Base-by-base conservation (phyloP, 495 filamentous ascomycete genomes). In the Aspergillus avenaceus region DNA sequence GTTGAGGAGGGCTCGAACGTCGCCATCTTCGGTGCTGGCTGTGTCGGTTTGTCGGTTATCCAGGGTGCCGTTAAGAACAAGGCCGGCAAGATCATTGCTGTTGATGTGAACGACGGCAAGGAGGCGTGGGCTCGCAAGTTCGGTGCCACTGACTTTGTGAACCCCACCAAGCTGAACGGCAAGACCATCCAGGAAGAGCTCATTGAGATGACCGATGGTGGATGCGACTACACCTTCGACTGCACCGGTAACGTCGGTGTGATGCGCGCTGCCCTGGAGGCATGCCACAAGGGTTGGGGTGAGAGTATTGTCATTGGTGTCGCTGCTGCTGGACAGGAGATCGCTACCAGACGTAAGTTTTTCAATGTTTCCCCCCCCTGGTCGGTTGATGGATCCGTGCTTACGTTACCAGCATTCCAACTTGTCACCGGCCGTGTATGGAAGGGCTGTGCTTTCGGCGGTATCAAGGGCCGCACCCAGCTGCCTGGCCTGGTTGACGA, bases 221-320 rank as follows among this genome's bases (percentile, higher is more conserved):
- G 93, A 16, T 93, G 91, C 64, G 93, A 98, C 74, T 98, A 97
- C 74, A 98, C 93, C 41, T 98, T 98, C 64, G 93, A 98, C 75
- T 98, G 93, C 76, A 98, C 93, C 5, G 93, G 93, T 18, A 97
- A 97, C 61, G 91, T 96, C 22, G 80, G 84, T 45, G 93, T 98
- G 26, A 98, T 98, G 93, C 82, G 93, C 51, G 88, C 87, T 24
- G 93, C 93, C 40, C 81, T 98, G 42, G 93, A 98, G 75, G 91
- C 93, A 29, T 98, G 93, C 74, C 95, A 98, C 73, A 98, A 98
- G 81, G 93, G 93, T 26, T 98, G 93, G 93, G 93, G 93, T 52
- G 84, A 97, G 84, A 95, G 88, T 61, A 95, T 98, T 60, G 82
- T 98, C 64, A 98, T 98, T 62, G 93, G 93, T 62, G 93, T 98